These are phyloP conservation scores for Lodderomyces oxycetoniae DNA, from an alignment of 1,139 yeast genomes.

Conservation along the genomic window DNA sequence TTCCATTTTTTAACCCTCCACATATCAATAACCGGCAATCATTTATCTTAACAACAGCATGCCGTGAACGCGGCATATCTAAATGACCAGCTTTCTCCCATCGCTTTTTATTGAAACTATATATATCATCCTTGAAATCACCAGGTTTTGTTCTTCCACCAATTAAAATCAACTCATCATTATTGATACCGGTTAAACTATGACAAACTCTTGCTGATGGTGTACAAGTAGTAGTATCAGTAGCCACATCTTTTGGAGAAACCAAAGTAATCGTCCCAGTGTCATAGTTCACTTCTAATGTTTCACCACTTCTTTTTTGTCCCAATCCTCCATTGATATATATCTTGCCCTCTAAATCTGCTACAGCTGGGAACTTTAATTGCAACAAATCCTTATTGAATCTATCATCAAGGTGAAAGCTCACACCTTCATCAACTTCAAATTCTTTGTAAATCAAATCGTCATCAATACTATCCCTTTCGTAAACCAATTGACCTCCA, in stretches of 20 bases:
- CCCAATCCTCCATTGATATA: slow-evolving; percentile 54
- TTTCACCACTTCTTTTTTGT: slow-evolving; percentile 35
- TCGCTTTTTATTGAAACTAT: slow-evolving; percentile 14
- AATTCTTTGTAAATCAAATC: slow-evolving; percentile 5
- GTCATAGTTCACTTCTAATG: slow-evolving; percentile 13
- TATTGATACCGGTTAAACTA: slow-evolving; percentile 34
- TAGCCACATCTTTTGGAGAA: not conserved
- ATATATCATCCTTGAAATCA: slow-evolving; percentile 31
- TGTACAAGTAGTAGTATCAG: slow-evolving; percentile 4
- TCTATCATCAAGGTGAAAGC: slow-evolving; percentile 10
- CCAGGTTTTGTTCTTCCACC: slow-evolving; percentile 74
- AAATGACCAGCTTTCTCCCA: slow-evolving; percentile 39
- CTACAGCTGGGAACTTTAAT: slow-evolving; percentile 48
- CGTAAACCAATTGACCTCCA: slow-evolving; percentile 13
- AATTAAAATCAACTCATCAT: slow-evolving; percentile 33
- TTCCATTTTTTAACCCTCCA: slow-evolving; percentile 28
- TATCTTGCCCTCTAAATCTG: slow-evolving; percentile 21
- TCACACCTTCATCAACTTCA: slow-evolving; percentile 10
- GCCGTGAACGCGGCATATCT: slow-evolving; percentile 51
- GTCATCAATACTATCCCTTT: slow-evolving; percentile 3
- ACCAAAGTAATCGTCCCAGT: slow-evolving; percentile 9
- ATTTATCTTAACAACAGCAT: slow-evolving; percentile 36
- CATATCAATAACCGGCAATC: slow-evolving; percentile 40
- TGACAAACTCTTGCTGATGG: slow-evolving; percentile 61
- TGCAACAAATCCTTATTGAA: slow-evolving; percentile 17